Percentiles rank a stretch among this genome's conserved stretches.
Conservation (phyloP, 208 protist species). For the Leishmania gerbilli region DNA sequence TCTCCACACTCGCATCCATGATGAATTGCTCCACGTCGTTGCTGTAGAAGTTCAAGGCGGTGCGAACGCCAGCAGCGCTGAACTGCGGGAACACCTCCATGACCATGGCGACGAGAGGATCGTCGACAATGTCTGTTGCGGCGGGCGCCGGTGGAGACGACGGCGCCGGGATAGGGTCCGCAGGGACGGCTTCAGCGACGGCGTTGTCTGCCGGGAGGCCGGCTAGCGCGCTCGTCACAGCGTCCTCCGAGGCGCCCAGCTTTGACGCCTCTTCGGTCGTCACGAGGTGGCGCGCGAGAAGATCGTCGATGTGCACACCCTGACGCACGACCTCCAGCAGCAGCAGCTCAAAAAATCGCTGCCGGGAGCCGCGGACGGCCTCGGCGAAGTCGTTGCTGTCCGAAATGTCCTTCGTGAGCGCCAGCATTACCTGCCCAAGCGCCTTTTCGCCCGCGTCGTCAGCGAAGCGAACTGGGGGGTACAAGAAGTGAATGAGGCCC, state of each 20-base stretch:
- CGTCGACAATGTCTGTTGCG: constrained; percentile 10
- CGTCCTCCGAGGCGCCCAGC: constrained; percentile 74
- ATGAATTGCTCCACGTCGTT: constrained; percentile 91
- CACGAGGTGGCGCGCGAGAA: constrained; percentile 69
- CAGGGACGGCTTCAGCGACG: not conserved
- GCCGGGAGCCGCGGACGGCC: constrained; percentile 35
- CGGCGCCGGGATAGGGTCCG: not conserved
- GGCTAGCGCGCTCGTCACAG: constrained; percentile 45
- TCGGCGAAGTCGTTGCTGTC: constrained; percentile 84
- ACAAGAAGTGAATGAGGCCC: constrained; percentile 39
- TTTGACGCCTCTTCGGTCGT: constrained; percentile 52
- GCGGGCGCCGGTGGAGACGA: not conserved
- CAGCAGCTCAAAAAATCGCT: constrained; percentile 77
- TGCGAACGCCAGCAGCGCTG: constrained; percentile 45
- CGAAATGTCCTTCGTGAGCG: constrained; percentile 45
- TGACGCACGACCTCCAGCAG: constrained; percentile 80
- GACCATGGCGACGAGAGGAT: constrained; percentile 76
- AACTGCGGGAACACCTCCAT: constrained; percentile 85
- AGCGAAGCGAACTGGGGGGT: constrained; percentile 19
- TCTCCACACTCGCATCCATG: constrained; percentile 83
- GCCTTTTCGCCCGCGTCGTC: constrained; percentile 37
- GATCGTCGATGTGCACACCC: constrained; percentile 67
- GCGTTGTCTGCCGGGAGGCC: constrained; percentile 20
- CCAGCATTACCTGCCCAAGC: constrained; percentile 59
- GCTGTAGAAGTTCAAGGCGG: constrained; percentile 81